phyloP scores from a whole-genome alignment of 768 basidiomycete genomes.

The Dendrothele bispora region DNA sequence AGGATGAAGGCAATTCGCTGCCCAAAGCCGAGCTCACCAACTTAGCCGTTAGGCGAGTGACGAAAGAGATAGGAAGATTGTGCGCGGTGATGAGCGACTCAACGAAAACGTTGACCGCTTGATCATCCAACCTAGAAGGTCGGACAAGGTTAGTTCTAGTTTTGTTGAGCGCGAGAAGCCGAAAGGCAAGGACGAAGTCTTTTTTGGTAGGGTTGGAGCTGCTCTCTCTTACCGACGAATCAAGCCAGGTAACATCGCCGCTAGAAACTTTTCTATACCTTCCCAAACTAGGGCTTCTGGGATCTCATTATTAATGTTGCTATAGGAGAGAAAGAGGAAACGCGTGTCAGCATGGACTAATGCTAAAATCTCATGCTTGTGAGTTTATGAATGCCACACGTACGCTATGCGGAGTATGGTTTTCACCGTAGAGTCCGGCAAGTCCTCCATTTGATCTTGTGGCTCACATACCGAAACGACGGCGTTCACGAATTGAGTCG shows the following conservation, averaged over 20 bases:
- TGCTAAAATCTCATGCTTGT: too few relatives aligned
- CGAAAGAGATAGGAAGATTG: not conserved
- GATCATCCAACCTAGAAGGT: not conserved
- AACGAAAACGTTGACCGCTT: not conserved
- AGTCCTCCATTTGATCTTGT: slow-evolving; percentile 53
- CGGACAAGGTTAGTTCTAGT: not conserved
- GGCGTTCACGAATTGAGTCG: slow-evolving; percentile 64
- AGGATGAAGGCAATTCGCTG: not conserved
- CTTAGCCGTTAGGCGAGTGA: not conserved
- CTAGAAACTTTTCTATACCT: slow-evolving; percentile 22
- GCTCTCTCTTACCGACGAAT: too few relatives aligned
- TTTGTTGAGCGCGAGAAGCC: too few relatives aligned
- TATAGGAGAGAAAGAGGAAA: slow-evolving; percentile 18
- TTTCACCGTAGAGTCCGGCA: slow-evolving; percentile 46
- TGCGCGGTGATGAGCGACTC: slow-evolving; percentile 1
- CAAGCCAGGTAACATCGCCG: too few relatives aligned
- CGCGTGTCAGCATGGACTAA: too few relatives aligned
- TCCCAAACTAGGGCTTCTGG: not conserved
- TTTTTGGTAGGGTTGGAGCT: too few relatives aligned
- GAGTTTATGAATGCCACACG: slow-evolving; percentile 30
- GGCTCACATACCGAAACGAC: slow-evolving; percentile 62
- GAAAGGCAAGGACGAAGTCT: too few relatives aligned
- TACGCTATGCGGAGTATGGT: slow-evolving; percentile 49
- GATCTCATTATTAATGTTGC: slow-evolving; percentile 34
- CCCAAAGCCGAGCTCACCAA: too few relatives aligned